Percentiles rank a stretch among this genome's conserved stretches.
Conservation (phyloP, 148 eudicot genomes). For the Rhododendron ferrugineum region DNA sequence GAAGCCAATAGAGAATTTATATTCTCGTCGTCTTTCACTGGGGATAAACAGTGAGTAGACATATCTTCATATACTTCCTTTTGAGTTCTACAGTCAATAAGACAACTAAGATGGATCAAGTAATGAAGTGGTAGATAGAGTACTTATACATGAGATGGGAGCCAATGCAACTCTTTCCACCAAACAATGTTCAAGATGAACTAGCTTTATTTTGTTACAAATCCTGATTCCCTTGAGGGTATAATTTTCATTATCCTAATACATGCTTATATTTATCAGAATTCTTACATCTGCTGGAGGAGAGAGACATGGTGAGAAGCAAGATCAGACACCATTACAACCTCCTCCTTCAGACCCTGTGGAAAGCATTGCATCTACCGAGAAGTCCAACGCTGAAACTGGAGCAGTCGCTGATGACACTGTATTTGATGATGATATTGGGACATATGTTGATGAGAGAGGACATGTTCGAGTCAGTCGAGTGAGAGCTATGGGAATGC, state of each 20-base stretch:
- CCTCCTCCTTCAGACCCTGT: slow-evolving; percentile 21
- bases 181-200: neutral
- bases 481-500: slow-evolving; percentile 86
- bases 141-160: neutral
- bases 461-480: slow-evolving; percentile 66
- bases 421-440: slow-evolving; percentile 39
- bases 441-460: slow-evolving; percentile 73
- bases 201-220: neutral
- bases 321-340: slow-evolving; percentile 30
- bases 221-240: neutral
- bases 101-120: neutral
- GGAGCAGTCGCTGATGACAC: slow-evolving; percentile 31
- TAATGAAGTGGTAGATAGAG: neutral
- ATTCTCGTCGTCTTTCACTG: slow-evolving; percentile 88
- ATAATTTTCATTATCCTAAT: neutral
- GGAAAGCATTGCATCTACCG: slow-evolving; percentile 25
- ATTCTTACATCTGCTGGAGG: slow-evolving; percentile 63
- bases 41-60: slow-evolving; percentile 73
- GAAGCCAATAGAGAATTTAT: slow-evolving; percentile 90
- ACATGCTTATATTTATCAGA: slow-evolving; percentile 26
- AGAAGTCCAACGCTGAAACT: slow-evolving; percentile 26
- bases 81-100: neutral
- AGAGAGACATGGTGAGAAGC: slow-evolving; percentile 28
- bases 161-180: slow-evolving; percentile 8
- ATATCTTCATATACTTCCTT: neutral